Base-by-base conservation (phyloP, 2,329 filamentous ascomycete species). In the Sporothrix curviconia region DNA sequence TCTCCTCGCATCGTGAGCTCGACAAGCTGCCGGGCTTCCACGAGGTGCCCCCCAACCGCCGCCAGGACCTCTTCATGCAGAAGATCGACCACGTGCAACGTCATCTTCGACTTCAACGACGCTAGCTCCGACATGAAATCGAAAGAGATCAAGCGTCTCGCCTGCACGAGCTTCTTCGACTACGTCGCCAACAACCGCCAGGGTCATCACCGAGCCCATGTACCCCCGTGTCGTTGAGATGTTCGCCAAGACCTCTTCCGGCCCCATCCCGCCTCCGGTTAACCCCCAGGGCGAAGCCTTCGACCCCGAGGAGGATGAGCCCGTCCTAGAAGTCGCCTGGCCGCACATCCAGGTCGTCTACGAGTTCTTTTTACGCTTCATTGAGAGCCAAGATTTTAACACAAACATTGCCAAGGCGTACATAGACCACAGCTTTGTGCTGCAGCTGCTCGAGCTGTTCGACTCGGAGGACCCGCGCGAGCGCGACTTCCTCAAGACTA, bases 61-160 rank as follows among this genome's bases (percentile, higher is more conserved):
- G 94, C 61, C 92, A 96, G 74, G 92, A 97, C 66, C 82, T 99
- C 17, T 99, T 99, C 75, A 96, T 99, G 92, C 92, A 97, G 70
- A 99, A 99, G 80, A 94, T 99, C 66, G 94, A 97, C 68, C 94
- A 99, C n/a, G 72, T 99, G 94, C 78, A 99, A 99, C 70, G 95
- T 99, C 77, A 99, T 99, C 67, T 99, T 99, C 70, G 94, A 99
- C 76, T 99, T 99, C 77, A 99, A 97, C 71, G 94, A 99, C 73
- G 90, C 92, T 50, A 95, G 90, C 64, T 92, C 87, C 64, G 94
- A 99, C 70, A 97, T 99, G 92, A 99, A 99, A 74, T 96, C 92
- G 49, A 99, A 99, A 77, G 94, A 99, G 75, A 97, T 99, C 80
- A 99, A 99, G 79, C 84, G 94, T 68, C 78, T 99, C 64, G 94